phyloP scores from a whole-genome alignment of 75 land plant species.

The Larix kaempferi region DNA sequence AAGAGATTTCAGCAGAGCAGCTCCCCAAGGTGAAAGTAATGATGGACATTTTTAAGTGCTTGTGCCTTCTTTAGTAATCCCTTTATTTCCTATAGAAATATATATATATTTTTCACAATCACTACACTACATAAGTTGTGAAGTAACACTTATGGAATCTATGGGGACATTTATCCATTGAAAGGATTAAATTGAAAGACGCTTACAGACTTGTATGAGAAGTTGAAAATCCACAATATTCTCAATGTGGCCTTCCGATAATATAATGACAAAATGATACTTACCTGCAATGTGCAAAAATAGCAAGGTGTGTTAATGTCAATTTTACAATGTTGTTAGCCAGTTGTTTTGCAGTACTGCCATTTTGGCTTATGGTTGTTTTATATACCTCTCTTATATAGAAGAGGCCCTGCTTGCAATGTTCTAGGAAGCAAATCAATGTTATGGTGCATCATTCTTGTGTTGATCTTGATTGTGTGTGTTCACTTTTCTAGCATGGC shows the following conservation, averaged over 20 bases:
- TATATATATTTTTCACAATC: too few species aligned
- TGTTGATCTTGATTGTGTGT: too few species aligned
- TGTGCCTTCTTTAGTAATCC: slow-evolving; percentile 61
- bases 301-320: background rate
- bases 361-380: too few species aligned
- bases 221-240: slow-evolving; percentile 93
- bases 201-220: slow-evolving; percentile 59
- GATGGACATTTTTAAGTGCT: slow-evolving; percentile 63
- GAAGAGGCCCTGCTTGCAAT: too few species aligned
- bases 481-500: too few species aligned
- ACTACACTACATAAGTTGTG: too few species aligned
- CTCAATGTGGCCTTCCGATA: slow-evolving; percentile 92
- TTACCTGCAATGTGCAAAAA: slow-evolving; percentile 42
- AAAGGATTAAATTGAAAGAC: too few species aligned
- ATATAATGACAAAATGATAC: slow-evolving; percentile 84
- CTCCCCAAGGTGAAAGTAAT: slow-evolving; percentile 86
- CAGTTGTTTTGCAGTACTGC: background rate
- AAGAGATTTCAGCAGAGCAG: slow-evolving; percentile 83
- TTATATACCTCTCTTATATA: too few species aligned
- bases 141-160: too few species aligned
- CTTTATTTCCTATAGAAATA: slow-evolving; percentile 7
- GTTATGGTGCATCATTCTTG: too few species aligned
- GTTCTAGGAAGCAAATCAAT: too few species aligned
- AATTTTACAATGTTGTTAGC: background rate
- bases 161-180: too few species aligned